Conservation (phyloP, 257 asterid genomes). For the Plantago elongata region DNA sequence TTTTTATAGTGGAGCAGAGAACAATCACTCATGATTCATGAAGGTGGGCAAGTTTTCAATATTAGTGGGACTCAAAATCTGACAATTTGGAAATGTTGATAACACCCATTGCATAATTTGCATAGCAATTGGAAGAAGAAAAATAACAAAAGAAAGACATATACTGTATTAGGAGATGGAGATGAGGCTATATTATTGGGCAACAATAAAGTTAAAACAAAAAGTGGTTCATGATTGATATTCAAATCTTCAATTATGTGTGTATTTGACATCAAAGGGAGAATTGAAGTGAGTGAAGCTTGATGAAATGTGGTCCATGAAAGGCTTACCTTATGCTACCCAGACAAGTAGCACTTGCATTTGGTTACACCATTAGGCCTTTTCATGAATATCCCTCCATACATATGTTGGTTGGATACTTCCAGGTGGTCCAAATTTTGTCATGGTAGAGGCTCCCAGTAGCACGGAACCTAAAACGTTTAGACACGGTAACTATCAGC, state of each 20-base stretch:
- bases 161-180: constrained; percentile 25
- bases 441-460: constrained; percentile 3
- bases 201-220: constrained; percentile 24
- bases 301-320: constrained; percentile 16
- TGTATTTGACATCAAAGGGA: constrained; percentile 1
- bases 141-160: constrained; percentile 14
- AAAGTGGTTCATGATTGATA: constrained; percentile 34
- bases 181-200: constrained; percentile 23
- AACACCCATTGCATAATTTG: constrained; percentile 19
- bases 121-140: constrained; percentile 20
- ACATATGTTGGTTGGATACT: constrained; percentile 4
- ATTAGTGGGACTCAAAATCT: constrained; percentile 45
- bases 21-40: constrained; percentile 37
- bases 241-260: constrained; percentile 22
- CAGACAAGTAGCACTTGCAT: constrained; percentile 21
- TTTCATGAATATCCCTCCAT: constrained; percentile 6
- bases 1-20: constrained; percentile 26
- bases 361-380: constrained; percentile 19
- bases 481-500: neutral
- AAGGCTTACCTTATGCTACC: constrained; percentile 15
- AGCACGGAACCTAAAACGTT: neutral
- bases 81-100: constrained; percentile 34
- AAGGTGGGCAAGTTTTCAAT: constrained; percentile 31
- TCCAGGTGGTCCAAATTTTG: constrained; percentile 18
- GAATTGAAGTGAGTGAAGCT: constrained; percentile 1